These are phyloP conservation scores for Trichoderma harzianum DNA, from an alignment of 2,329 filamentous ascomycete genomes.

Conservation along the genomic window DNA sequence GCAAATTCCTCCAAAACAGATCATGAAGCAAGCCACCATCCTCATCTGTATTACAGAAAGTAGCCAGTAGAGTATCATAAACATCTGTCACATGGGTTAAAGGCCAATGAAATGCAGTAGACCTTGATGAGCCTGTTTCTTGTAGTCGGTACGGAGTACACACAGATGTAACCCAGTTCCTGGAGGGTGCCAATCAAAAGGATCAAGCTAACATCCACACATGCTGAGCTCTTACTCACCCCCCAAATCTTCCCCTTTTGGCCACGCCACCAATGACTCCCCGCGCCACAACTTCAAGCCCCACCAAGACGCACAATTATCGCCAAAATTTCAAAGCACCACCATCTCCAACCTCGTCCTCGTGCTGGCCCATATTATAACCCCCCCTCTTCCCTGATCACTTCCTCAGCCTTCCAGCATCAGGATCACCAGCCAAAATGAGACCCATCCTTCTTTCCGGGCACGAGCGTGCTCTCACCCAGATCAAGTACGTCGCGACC, in stretches of 20 bases:
- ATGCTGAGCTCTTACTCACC: not conserved
- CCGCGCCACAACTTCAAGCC: slow-evolving; percentile 28
- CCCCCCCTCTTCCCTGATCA: slow-evolving; percentile 1
- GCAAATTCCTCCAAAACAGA: not conserved
- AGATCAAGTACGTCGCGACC: slow-evolving; percentile 69
- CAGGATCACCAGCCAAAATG: slow-evolving; percentile 52
- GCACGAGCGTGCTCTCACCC: slow-evolving; percentile 94
- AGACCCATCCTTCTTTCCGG: slow-evolving; percentile 94
- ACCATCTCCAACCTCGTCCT: slow-evolving; percentile 21
- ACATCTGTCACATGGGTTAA: not conserved
- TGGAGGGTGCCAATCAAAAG: not conserved
- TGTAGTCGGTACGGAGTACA: not conserved
- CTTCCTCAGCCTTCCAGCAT: slow-evolving; percentile 27
- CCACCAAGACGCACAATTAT: slow-evolving; percentile 45
- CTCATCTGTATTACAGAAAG: not conserved
- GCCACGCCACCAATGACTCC: slow-evolving; percentile 8
- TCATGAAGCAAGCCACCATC: not conserved
- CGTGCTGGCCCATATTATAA: slow-evolving; percentile 17
- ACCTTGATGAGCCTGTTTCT: not conserved
- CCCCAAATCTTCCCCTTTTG: not conserved
- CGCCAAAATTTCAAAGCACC: slow-evolving; percentile 42
- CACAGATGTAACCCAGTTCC: not conserved
- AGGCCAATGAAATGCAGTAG: not conserved
- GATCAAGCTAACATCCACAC: not conserved
- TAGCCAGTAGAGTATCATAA: not conserved